Conservation (phyloP, 768 basidiomycete genomes). For the Termitomyces sp. region DNA sequence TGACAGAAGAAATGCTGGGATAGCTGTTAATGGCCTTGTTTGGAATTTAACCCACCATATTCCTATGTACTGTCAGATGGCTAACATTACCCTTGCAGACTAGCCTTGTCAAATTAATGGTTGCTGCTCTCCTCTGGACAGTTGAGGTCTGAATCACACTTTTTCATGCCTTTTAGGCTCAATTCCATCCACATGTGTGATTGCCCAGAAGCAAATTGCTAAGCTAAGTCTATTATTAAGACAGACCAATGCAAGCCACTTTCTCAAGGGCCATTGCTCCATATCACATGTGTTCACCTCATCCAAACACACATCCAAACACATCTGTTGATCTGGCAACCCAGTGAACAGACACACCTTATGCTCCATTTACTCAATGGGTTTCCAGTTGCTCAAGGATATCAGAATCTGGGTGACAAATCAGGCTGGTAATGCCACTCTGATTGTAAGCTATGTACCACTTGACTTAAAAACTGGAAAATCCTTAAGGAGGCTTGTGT, state of each 20-base stretch:
- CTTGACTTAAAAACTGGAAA: too few species aligned
- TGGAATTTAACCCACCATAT: slow-evolving; percentile 26
- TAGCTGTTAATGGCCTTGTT: slow-evolving; percentile 17
- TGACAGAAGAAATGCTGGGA: slow-evolving; percentile 15
- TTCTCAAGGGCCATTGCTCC: neutral
- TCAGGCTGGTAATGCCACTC: too few species aligned
- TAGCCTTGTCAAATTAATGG: slow-evolving; percentile 16
- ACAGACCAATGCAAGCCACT: slow-evolving; percentile 9
- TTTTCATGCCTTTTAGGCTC: slow-evolving; percentile 3
- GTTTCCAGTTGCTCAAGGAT: too few species aligned
- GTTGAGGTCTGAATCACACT: neutral
- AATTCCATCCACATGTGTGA: slow-evolving; percentile 15
- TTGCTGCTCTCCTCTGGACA: slow-evolving; percentile 9
- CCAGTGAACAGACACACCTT: too few species aligned
- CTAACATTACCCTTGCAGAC: too few species aligned
- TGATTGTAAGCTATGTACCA: too few species aligned
- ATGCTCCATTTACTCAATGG: too few species aligned
- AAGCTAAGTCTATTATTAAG: neutral
- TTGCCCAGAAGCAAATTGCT: slow-evolving; percentile 10
- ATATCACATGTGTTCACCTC: neutral
- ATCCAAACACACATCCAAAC: neutral
- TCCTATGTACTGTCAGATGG: too few species aligned
- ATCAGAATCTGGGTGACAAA: too few species aligned
- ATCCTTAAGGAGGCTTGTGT: too few species aligned
- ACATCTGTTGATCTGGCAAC: too few species aligned